A percentile compares a stretch with the other conserved stretches of the same genome.
phyloP scores from a whole-genome alignment of 495 filamentous ascomycete genomes.

The Sporormia fimetaria region DNA sequence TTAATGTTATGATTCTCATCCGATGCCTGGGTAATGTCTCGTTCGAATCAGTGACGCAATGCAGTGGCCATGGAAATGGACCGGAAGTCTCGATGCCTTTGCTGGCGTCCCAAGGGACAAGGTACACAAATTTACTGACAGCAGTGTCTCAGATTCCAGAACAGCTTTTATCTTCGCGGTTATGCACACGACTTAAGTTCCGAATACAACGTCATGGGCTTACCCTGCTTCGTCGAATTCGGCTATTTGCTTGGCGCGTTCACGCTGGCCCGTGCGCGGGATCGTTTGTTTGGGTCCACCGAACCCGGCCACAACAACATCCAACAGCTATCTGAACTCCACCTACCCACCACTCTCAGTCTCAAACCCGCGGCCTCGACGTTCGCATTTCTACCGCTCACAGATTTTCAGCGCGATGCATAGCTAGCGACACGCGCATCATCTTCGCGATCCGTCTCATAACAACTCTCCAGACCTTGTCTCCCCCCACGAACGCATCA shows the following conservation, averaged over 20 bases:
- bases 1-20: too few relatives aligned
- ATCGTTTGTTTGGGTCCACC: slow-evolving; percentile 8
- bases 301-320: slow-evolving; percentile 1
- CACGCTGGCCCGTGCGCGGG: slow-evolving; percentile 10
- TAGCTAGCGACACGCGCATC: slow-evolving; percentile 3
- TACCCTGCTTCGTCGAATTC: too few relatives aligned
- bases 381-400: neutral
- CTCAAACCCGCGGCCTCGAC: neutral
- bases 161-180: too few relatives aligned
- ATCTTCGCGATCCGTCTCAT: neutral
- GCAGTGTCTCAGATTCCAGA: too few relatives aligned
- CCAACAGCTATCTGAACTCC: neutral
- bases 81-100: too few relatives aligned
- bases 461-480: neutral
- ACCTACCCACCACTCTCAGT: neutral
- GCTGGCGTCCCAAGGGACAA: too few relatives aligned
- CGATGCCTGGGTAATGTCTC: too few relatives aligned
- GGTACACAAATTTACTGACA: too few relatives aligned
- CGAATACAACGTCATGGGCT: too few relatives aligned
- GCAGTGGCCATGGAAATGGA: too few relatives aligned
- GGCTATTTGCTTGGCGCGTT: slow-evolving; percentile 1
- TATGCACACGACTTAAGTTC: too few relatives aligned
- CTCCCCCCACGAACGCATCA: neutral
- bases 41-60: too few relatives aligned
- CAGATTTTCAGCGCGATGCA: slow-evolving; percentile 6